Percentiles rank a stretch among this genome's conserved stretches.
Evolutionary conservation across 2,329 filamentous ascomycete genomes (phyloP).

Genomic region (Aspergillus calidoustus): DNA sequence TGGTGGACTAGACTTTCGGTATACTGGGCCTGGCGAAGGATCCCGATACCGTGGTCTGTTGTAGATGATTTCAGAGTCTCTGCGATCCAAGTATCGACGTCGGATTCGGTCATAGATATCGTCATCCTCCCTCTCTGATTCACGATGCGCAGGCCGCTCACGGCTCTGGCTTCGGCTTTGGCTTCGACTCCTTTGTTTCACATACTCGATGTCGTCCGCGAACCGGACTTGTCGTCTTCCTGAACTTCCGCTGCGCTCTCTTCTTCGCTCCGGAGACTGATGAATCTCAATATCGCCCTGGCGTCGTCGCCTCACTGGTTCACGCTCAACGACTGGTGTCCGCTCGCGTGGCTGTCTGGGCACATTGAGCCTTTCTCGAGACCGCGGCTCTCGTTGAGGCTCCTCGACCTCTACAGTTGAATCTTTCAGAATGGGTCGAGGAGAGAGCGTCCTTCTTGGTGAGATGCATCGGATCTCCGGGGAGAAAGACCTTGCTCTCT

Average conservation of each 20-base stretch:
- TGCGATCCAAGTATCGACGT: conserved; percentile 3
- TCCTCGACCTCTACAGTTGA: not conserved
- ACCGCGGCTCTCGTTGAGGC: conserved; percentile 1
- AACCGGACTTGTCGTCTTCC: conserved; percentile 25
- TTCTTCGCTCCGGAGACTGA: conserved; percentile 14
- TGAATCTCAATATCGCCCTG: conserved; percentile 21
- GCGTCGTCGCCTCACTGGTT: conserved; percentile 15
- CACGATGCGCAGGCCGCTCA: not conserved
- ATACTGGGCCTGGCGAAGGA: conserved; percentile 6
- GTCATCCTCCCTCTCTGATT: conserved; percentile 4
- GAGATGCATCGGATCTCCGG: conserved; percentile 16
- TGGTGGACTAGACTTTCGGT: conserved; percentile 2
- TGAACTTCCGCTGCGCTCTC: conserved; percentile 10
- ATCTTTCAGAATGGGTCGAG: not conserved
- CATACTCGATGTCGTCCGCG: conserved; percentile 23
- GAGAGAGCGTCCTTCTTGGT: conserved; percentile 7
- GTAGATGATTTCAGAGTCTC: not conserved
- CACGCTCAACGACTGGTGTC: conserved; percentile 27
- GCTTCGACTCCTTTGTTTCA: conserved; percentile 11
- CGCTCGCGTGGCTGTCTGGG: conserved; percentile 24
- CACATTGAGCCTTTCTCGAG: conserved; percentile 1
- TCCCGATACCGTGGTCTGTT: conserved; percentile 1
- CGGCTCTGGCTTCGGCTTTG: conserved; percentile 7
- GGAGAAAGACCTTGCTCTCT: conserved; percentile 4
- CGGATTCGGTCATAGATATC: not conserved